Evolutionary conservation across 2,329 filamentous ascomycete species (phyloP).

Genomic region (Penicillium italicum): DNA sequence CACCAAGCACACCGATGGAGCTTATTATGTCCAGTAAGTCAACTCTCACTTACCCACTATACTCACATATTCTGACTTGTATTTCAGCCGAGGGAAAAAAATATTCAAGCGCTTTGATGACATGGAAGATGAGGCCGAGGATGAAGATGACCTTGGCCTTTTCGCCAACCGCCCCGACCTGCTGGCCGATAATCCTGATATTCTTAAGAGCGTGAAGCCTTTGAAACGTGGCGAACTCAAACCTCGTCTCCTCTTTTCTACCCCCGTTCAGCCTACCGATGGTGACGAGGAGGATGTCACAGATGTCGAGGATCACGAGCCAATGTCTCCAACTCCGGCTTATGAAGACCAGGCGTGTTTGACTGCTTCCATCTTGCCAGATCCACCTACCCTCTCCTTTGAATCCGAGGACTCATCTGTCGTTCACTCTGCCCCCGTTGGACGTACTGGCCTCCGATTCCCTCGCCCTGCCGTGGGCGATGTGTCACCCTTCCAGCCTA

Average conservation of each 20-base stretch:
- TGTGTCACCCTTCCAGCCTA: neutral
- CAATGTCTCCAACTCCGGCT: constrained; percentile 12
- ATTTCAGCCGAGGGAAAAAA: constrained; percentile 57
- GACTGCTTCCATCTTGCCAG: constrained; percentile 7
- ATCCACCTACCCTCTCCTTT: neutral
- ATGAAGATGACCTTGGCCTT: constrained; percentile 43
- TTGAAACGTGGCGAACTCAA: constrained; percentile 58
- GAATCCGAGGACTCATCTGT: neutral
- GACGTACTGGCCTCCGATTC: neutral
- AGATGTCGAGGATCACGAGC: constrained; percentile 48
- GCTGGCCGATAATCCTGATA: constrained; percentile 26
- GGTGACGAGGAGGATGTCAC: constrained; percentile 52
- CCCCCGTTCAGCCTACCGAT: constrained; percentile 33
- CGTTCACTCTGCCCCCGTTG: neutral
- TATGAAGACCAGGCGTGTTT: neutral
- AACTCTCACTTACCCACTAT: constrained; percentile 22
- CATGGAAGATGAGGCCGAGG: constrained; percentile 39
- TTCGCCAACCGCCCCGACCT: constrained; percentile 40
- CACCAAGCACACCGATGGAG: neutral
- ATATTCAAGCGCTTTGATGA: constrained; percentile 55
- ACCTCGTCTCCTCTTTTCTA: constrained; percentile 57
- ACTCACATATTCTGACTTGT: constrained; percentile 24
- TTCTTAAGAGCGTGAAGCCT: constrained; percentile 41
- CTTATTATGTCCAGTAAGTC: constrained; percentile 20
- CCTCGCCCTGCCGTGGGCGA: neutral